Evolutionary conservation across 2,329 filamentous ascomycete genomes (phyloP).

Genomic region (Colletotrichum abscissum): DNA sequence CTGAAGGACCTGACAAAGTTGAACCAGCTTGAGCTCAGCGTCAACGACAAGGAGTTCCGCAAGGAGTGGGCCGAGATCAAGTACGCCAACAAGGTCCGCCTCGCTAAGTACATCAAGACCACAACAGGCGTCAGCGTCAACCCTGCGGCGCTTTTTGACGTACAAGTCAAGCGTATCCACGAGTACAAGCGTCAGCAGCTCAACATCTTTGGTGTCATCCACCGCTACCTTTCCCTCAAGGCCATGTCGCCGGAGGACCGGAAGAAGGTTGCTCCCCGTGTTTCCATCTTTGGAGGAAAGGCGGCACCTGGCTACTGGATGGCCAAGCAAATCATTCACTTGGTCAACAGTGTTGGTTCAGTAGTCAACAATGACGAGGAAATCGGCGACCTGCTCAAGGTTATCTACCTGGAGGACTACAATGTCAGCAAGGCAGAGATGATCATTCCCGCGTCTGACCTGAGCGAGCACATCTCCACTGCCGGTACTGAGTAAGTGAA

Average conservation of each 20-base stretch:
- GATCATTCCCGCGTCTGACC: constrained; percentile 91
- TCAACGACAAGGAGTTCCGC: constrained; percentile 89
- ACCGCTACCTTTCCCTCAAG: constrained; percentile 92
- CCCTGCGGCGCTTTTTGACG: constrained; percentile 89
- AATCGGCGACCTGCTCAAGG: constrained; percentile 93
- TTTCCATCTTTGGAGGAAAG: constrained; percentile 97
- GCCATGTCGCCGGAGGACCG: constrained; percentile 83
- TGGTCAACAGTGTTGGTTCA: constrained; percentile 90
- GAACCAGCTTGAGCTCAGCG: constrained; percentile 85
- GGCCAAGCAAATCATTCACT: constrained; percentile 98
- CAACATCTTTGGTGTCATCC: constrained; percentile 98
- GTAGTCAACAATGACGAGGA: constrained; percentile 95
- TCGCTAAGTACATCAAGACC: constrained; percentile 91
- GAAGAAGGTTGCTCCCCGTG: constrained; percentile 87
- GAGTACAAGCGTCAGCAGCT: constrained; percentile 99
- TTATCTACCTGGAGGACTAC: constrained; percentile 97
- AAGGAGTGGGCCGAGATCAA: constrained; percentile 98
- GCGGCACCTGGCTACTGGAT: constrained; percentile 99
- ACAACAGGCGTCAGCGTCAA: constrained; percentile 86
- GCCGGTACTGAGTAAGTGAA: constrained; percentile 84
- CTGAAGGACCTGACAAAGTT: constrained; percentile 90
- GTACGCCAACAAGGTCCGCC: constrained; percentile 90
- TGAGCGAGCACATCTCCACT: constrained; percentile 98
- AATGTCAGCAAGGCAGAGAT: constrained; percentile 99
- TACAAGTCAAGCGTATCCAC: constrained; percentile 99